Conservation (phyloP, 345 rosid species). For the Eucalyptus caleyi region DNA sequence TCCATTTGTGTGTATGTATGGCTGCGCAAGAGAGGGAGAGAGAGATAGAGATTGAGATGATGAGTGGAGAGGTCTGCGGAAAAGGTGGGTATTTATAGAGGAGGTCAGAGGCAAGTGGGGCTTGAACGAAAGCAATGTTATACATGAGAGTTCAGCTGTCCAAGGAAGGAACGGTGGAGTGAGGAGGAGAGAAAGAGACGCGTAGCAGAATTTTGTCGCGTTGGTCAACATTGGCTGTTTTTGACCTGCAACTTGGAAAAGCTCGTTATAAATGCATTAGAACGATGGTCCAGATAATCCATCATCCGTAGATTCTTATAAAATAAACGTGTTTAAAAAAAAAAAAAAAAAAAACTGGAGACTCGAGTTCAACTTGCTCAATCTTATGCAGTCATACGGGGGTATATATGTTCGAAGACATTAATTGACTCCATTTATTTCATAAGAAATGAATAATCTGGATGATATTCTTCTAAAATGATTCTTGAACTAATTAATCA, state of each 20-base stretch:
- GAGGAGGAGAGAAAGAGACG: not conserved
- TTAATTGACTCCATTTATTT: not conserved
- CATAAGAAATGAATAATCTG: rapidly evolving
- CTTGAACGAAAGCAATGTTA: not conserved
- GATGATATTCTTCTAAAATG: not conserved
- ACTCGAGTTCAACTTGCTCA: not conserved
- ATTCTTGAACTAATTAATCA: not conserved
- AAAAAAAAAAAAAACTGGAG: not conserved
- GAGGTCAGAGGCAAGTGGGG: not conserved
- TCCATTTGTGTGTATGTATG: not conserved
- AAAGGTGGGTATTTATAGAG: not conserved
- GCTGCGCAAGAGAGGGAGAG: not conserved
- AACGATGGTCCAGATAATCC: not conserved
- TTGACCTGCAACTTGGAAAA: not conserved
- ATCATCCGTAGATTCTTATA: not conserved
- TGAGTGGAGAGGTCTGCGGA: not conserved
- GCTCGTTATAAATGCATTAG: not conserved
- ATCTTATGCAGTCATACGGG: not conserved
- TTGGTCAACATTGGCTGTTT: not conserved
- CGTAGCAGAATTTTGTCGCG: not conserved
- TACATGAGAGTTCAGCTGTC: not conserved
- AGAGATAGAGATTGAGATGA: not conserved
- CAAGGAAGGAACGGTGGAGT: not conserved
- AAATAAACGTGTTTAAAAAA: not conserved
- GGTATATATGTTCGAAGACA: not conserved